Evolutionary conservation across 2,329 filamentous ascomycete species (phyloP), one percentile per base, ranked within the genome.

Genomic region (Sporothrix pseudoabietina): DNA sequence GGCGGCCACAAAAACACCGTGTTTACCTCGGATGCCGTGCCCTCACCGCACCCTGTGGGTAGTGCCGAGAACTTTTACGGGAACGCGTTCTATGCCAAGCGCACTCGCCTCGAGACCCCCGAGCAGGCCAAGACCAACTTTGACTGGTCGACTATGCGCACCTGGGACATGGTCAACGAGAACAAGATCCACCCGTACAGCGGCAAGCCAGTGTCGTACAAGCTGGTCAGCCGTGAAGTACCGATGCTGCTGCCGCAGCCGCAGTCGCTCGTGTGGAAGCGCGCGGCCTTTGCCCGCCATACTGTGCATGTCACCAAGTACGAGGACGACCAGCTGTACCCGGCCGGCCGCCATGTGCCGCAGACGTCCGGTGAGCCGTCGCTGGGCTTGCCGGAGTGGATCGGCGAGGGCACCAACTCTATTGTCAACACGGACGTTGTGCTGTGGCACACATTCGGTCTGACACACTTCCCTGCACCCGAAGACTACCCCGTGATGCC

Each of bases 401-500:
- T 96, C 77, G 89, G 89, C 32, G 88, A 94, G 75, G 90, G 92
- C 14, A 83, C 83, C 63, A 89, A 87, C 73, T 87, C 84, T 35
- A 90, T 97, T 77, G 92, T 92, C 72, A 92, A 97, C 84, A 92
- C 90, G 0, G 93, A 98, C 80, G 84, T 97, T 41, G 94, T 98
- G 0, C 87, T 97, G 19, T 98, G 94, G 94, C 94, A 97, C 83
- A 97, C 94, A 0, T 98, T 97, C 78, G 94, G 94, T 49, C 86
- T 97, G 49, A 95, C 92, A 0, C 94, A 97, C 80, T 95, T 97
- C 84, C 94, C 94, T 0, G 85, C 92, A 0, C 94, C 94, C 0
- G 94, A 98, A 80, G 94, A 97, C 81, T 97, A 93, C 84, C 94
- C 94, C 41, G 86, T 97, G 77, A 97, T 97, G 94, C 94, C 94